These are phyloP conservation scores for Apophysomyces elegans DNA, from an alignment of 371 early-diverging fungal genomes.

Conservation along the genomic window DNA sequence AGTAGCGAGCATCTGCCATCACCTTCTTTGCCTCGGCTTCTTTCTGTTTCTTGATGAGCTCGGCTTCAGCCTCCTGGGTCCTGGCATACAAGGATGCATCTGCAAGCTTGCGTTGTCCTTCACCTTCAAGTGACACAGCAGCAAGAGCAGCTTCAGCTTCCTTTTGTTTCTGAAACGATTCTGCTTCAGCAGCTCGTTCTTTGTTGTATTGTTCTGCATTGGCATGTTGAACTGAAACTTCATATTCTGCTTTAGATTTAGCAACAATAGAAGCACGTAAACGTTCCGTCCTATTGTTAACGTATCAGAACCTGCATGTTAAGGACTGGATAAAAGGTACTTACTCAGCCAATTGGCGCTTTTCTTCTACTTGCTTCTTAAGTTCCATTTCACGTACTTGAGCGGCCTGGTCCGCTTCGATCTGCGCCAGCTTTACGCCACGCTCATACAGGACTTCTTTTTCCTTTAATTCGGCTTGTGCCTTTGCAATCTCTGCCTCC, in stretches of 20 bases:
- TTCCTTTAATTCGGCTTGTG: constrained; percentile 36
- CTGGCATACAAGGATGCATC: background rate
- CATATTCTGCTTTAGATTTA: constrained; percentile 48
- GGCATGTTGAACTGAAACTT: constrained; percentile 43
- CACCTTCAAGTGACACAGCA: background rate
- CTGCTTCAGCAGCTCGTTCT: constrained; percentile 17
- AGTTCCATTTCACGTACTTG: constrained; percentile 46
- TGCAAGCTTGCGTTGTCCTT: background rate
- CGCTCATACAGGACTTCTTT: constrained; percentile 37
- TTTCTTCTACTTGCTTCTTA: constrained; percentile 45
- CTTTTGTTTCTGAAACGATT: constrained; percentile 29
- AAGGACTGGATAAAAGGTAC: background rate
- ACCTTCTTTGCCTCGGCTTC: constrained; percentile 32
- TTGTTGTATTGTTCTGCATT: constrained; percentile 43
- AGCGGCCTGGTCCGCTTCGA: constrained; percentile 49
- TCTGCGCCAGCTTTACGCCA: constrained; percentile 44
- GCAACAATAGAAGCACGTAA: constrained; percentile 42
- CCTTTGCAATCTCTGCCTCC: constrained; percentile 35
- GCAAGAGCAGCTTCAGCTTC: constrained; percentile 37
- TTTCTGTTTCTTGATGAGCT: constrained; percentile 12
- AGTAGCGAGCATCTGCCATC: constrained; percentile 35
- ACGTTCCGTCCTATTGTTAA: constrained; percentile 35
- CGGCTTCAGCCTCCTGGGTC: constrained; percentile 6
- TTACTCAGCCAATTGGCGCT: constrained; percentile 33
- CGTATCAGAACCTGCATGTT: background rate